Conservation (phyloP, 768 basidiomycete species). For the Mycena galopus region DNA sequence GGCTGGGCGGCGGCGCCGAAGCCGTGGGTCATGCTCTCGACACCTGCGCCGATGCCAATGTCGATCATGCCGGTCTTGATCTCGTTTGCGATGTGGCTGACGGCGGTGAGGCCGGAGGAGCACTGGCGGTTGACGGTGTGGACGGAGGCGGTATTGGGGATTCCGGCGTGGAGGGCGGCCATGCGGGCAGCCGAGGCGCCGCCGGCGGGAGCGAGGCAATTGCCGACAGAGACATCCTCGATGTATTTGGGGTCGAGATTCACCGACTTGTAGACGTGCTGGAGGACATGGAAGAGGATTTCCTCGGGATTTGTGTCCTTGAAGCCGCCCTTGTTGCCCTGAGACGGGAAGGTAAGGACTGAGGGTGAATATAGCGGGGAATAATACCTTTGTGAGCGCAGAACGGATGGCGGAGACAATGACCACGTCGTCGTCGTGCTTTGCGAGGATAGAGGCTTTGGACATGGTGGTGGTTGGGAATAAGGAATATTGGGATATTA, state of each 20-base stretch:
- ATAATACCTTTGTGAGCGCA: conserved; percentile 88
- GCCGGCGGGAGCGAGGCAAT: conserved; percentile 89
- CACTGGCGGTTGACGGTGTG: conserved; percentile 94
- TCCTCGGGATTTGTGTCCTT: conserved; percentile 91
- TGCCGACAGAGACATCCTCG: conserved; percentile 88
- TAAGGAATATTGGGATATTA: not conserved
- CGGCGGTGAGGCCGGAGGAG: conserved; percentile 86
- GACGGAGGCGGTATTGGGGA: conserved; percentile 79
- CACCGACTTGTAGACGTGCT: conserved; percentile 76
- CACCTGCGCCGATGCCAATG: conserved; percentile 91
- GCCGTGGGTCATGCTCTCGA: conserved; percentile 91
- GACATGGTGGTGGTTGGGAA: conserved; percentile 49
- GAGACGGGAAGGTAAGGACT: conserved; percentile 22
- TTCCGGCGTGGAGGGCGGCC: conserved; percentile 88
- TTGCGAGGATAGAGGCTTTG: conserved; percentile 74
- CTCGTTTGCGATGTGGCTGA: conserved; percentile 85
- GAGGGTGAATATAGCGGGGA: not conserved
- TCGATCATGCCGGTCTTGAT: conserved; percentile 87
- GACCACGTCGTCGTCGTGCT: conserved; percentile 90
- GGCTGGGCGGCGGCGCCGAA: conserved; percentile 72
- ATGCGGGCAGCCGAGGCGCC: conserved; percentile 88
- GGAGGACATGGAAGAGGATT: conserved; percentile 81
- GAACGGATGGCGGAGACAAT: conserved; percentile 91
- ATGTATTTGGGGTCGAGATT: conserved; percentile 85
- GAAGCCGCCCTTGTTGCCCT: conserved; percentile 91